phyloP scores from a whole-genome alignment of 352 stramenopile genomes.

The Globisporangium polare region DNA sequence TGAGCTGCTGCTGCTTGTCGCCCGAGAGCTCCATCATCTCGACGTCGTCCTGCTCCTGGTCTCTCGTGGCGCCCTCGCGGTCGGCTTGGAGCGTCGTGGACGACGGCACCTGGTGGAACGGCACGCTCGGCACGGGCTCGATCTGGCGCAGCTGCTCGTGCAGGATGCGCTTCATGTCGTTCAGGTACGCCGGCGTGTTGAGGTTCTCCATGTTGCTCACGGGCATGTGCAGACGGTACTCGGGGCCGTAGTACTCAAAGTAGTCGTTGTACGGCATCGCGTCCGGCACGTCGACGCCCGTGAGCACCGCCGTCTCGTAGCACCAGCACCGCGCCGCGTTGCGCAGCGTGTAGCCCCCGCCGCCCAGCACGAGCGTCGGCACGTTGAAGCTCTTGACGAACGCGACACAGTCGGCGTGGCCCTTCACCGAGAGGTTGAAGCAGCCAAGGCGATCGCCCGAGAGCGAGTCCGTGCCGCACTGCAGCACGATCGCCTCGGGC shows the following conservation, averaged over 20 bases:
- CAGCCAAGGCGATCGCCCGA: constrained; percentile 97
- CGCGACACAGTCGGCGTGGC: constrained; percentile 95
- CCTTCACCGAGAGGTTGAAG: constrained; percentile 98
- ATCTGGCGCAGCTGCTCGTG: constrained; percentile 95
- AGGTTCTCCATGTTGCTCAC: constrained; percentile 97
- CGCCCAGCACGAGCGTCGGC: constrained; percentile 95
- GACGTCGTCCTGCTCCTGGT: constrained; percentile 60
- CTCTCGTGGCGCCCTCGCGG: constrained; percentile 39
- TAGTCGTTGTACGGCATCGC: constrained; percentile 99
- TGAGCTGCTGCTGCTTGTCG: constrained; percentile 52
- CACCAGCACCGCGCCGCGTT: constrained; percentile 94
- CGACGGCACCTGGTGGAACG: constrained; percentile 90
- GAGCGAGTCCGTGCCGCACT: constrained; percentile 98
- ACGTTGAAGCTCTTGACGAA: constrained; percentile 97
- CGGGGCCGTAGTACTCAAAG: constrained; percentile 99
- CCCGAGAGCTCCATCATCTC: constrained; percentile 67
- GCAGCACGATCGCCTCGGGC: constrained; percentile 95
- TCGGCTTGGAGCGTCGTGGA: constrained; percentile 35
- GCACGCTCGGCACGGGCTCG: constrained; percentile 94
- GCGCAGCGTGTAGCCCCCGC: constrained; percentile 97
- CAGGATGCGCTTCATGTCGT: constrained; percentile 86
- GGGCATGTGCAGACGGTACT: constrained; percentile 97
- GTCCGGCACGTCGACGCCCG: constrained; percentile 90
- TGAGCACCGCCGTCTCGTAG: constrained; percentile 95
- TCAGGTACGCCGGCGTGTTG: constrained; percentile 92